phyloP scores from a whole-genome alignment of 495 filamentous ascomycete species.

The Neurospora cerealis region DNA sequence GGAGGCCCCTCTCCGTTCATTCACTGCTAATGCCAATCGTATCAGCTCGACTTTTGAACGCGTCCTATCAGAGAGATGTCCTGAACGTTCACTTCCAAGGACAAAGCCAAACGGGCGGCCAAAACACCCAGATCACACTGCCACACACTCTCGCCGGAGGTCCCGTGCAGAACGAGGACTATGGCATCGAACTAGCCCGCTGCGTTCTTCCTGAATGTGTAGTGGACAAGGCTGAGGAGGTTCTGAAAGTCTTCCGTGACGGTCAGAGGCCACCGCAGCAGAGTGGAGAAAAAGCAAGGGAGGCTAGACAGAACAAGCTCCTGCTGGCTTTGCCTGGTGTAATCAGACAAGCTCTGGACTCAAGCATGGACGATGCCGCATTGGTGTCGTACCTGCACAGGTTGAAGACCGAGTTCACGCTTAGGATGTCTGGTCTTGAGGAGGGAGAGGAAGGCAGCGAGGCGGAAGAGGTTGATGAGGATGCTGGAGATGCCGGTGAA shows the following conservation, averaged over 20 bases:
- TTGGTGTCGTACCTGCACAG: slow-evolving; percentile 56
- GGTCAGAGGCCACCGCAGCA: slow-evolving; percentile 19
- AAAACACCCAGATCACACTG: slow-evolving; percentile 56
- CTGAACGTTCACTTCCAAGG: slow-evolving; percentile 74
- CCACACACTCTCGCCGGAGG: slow-evolving; percentile 72
- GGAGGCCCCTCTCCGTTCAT: not conserved
- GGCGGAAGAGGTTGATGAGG: not conserved
- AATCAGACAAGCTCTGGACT: slow-evolving; percentile 57
- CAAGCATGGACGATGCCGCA: slow-evolving; percentile 54
- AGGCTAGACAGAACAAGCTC: slow-evolving; percentile 40
- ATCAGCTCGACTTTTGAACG: slow-evolving; percentile 53
- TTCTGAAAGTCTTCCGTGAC: slow-evolving; percentile 50
- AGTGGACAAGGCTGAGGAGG: slow-evolving; percentile 53
- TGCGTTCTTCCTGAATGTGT: slow-evolving; percentile 62
- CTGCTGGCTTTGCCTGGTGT: slow-evolving; percentile 66
- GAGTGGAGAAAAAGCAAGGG: not conserved
- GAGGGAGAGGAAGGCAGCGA: not conserved
- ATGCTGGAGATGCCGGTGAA: not conserved
- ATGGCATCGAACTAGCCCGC: slow-evolving; percentile 68
- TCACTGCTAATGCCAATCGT: not conserved
- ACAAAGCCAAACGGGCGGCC: slow-evolving; percentile 39
- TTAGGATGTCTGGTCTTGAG: slow-evolving; percentile 43
- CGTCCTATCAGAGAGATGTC: slow-evolving; percentile 56
- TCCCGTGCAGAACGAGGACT: slow-evolving; percentile 59
- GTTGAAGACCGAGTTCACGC: slow-evolving; percentile 68